Percentiles rank a stretch among this genome's conserved stretches.
Conservation (phyloP, 2,329 filamentous ascomycete species). For the Drechslerella dactyloides region DNA sequence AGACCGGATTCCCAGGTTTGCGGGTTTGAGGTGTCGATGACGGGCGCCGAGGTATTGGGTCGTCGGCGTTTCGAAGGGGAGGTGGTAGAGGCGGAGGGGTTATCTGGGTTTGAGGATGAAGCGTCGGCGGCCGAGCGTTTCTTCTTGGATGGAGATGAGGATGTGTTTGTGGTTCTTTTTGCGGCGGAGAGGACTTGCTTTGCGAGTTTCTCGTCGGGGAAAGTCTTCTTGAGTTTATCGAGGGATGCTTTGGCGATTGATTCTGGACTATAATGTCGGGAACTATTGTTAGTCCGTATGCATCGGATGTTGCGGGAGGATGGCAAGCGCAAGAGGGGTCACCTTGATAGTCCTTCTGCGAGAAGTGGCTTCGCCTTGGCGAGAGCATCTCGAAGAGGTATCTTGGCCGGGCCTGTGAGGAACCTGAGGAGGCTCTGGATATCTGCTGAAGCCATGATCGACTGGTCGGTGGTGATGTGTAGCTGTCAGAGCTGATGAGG, state of each 20-base stretch:
- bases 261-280: slow-evolving; percentile 17
- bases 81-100: neutral
- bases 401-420: slow-evolving; percentile 32
- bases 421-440: slow-evolving; percentile 40
- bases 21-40: slow-evolving; percentile 32
- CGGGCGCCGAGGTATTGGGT: slow-evolving; percentile 10
- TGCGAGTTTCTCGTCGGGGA: slow-evolving; percentile 37
- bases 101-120: neutral
- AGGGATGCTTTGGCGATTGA: slow-evolving; percentile 35
- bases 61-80: slow-evolving; percentile 40
- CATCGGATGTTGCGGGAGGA: neutral
- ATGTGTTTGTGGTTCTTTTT: slow-evolving; percentile 27
- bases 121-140: slow-evolving; percentile 26
- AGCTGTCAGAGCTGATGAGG: neutral
- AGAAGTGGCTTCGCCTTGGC: slow-evolving; percentile 40
- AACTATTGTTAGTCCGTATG: neutral
- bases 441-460: slow-evolving; percentile 27
- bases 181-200: slow-evolving; percentile 47
- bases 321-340: slow-evolving; percentile 6
- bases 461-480: neutral
- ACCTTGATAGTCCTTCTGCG: slow-evolving; percentile 35
- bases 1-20: slow-evolving; percentile 42
- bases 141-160: slow-evolving; percentile 15
- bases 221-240: slow-evolving; percentile 27
- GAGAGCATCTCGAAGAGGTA: slow-evolving; percentile 39